Base-by-base conservation (phyloP, 1,284 basidiomycete genomes). In the Termitomyces sp. region DNA sequence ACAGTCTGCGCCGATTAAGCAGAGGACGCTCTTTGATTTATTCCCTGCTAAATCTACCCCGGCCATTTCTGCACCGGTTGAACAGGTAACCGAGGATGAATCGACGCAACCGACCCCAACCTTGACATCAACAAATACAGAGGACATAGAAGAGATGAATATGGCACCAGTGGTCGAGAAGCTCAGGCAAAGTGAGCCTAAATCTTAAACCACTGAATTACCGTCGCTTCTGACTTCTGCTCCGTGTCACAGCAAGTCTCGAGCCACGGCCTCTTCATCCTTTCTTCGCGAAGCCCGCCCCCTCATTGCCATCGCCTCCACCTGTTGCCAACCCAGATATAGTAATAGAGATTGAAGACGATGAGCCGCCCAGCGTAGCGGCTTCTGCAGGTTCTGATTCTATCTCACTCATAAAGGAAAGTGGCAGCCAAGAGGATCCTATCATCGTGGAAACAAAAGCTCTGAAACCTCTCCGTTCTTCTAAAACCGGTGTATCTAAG, bases 371-470 rank as follows among this genome's bases (percentile, higher is more conserved):
- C 9, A 43, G n/a, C 26, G 30, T 19, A 34, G 9, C 33, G 15
- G 6, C 13, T 5, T 6, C 36, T 7, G 21, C 42, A 13, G n/a
- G 40, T 17, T 33, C 39, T n/a, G 42, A 26, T 5, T 21, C 28
- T 45, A 44, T 52, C 44, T 24, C 31, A 19, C 46, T 43, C n/a
- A 47, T 30, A 8, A 50, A 39, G 54, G 61, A 60, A 30, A 70
- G 67, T 24, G 64, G 66, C 51, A 72, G 70, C 40, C 65, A 66
- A 45, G 63, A 72, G 50, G 64, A 72, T 55, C 78, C 78, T 10
- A 79, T 80, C 55, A 54, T 79, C 41, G 67, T 81, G 19, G 73
- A 74, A 44, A 71, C 72, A 19, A 74, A 75, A 39, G 75, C 77
- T 10, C 57, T 70, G 9, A 73, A 70, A 59, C 62, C 57, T 24